Evolutionary conservation across 2,329 filamentous ascomycete genomes (phyloP), one percentile per base, ranked within the genome.

Genomic region (Aspergillus flavus): DNA sequence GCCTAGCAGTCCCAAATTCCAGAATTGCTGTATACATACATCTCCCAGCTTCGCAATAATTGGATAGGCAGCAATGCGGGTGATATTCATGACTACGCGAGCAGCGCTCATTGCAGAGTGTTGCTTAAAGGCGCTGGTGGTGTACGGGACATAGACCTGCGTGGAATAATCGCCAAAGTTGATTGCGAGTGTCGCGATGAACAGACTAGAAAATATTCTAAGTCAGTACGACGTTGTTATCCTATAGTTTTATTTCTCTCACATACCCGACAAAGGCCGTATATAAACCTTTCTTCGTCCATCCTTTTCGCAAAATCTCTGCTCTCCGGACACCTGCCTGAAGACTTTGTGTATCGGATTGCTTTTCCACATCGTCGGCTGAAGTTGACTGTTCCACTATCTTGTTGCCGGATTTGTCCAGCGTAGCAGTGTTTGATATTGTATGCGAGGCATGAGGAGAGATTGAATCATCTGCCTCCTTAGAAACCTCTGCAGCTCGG

Each of bases 21-120:
- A 3, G 6, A 48, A 3, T 0, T 6, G 2, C 12, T 16, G 7
- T 2, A 36, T 50, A 46, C 60, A 2, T 59, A 71, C 69, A 59
- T 71, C 69, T 19, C 69, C 66, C 10, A 73, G 48, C 28, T 73
- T 73, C 9, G 71, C 71, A 61, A 73, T 68, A 26, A 73, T 64
- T 1, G 71, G 71, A 63, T 68, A 73, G 4, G 71, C 64, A n/a
- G 65, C 69, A 39, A 72, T 69, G 3, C 66, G 63, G 0, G 71
- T 66, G 11, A 72, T 72, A 23, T 70, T 71, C 52, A 62, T 67
- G 1, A 72, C 69, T 3, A 73, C 69, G 1, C 65, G 61, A 5
- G 67, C 67, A 6, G 67, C 68, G 32, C 68, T 69, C 67, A 71
- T 68, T 11, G 68, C 64, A 7, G 70, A 72, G 46, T 72, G 70